A percentile compares a stretch with the other conserved stretches of the same genome.
These are phyloP conservation scores for Epichloe scottii DNA, from an alignment of 2,329 filamentous ascomycete genomes.

Conservation along the genomic window DNA sequence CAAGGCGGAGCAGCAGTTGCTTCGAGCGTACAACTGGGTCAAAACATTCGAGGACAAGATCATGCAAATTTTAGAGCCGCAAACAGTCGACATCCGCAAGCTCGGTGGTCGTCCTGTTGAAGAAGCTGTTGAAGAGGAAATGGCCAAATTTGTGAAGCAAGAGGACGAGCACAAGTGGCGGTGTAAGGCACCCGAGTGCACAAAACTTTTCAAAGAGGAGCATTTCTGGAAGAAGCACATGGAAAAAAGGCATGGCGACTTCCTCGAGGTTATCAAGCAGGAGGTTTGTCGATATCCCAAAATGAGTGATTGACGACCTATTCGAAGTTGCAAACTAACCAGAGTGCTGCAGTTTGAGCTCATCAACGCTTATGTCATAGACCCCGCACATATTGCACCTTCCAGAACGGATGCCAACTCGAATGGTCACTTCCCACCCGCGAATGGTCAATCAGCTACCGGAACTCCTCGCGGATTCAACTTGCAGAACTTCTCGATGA, in stretches of 20 bases:
- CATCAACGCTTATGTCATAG: constrained; percentile 87
- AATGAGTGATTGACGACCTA: constrained; percentile 19
- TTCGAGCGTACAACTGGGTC: constrained; percentile 96
- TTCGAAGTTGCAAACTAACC: constrained; percentile 25
- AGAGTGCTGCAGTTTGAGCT: constrained; percentile 54
- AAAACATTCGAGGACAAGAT: constrained; percentile 98
- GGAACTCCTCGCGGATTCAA: constrained; percentile 91
- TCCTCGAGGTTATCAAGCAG: constrained; percentile 65
- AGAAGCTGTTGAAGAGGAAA: constrained; percentile 75
- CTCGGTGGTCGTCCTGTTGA: constrained; percentile 79
- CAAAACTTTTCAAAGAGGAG: constrained; percentile 93
- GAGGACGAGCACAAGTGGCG: constrained; percentile 96
- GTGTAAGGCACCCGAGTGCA: constrained; percentile 91
- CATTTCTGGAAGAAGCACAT: constrained; percentile 98
- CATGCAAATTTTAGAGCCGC: constrained; percentile 80
- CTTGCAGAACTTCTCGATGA: constrained; percentile 57
- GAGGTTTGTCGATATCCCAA: constrained; percentile 55
- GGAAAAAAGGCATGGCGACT: constrained; percentile 88
- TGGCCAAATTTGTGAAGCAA: constrained; percentile 82
- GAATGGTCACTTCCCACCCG: constrained; percentile 85
- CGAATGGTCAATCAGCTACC: constrained; percentile 59
- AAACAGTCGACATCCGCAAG: constrained; percentile 76
- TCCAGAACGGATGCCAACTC: constrained; percentile 88
- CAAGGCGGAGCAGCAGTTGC: constrained; percentile 83
- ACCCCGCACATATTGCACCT: constrained; percentile 88